Evolutionary conservation across 257 asterid genomes (phyloP).

Genomic region (Capsicum rhomboideum): DNA sequence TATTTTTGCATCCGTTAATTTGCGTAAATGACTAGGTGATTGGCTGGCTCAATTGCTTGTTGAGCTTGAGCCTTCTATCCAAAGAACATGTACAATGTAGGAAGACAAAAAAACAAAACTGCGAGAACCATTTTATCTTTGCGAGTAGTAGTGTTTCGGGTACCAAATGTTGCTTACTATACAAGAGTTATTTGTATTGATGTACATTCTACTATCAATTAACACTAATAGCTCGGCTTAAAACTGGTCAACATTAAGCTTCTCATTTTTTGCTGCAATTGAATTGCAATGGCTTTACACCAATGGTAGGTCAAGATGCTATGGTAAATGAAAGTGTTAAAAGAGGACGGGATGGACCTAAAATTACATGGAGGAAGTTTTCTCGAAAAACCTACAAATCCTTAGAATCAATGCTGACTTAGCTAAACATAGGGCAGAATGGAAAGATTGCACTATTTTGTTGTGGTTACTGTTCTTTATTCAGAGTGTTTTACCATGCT

Average conservation of each 20-base stretch:
- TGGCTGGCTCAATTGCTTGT: not conserved
- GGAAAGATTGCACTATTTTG: too few species aligned
- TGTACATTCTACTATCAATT: not conserved
- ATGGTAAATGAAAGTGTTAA: not conserved
- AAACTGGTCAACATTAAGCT: not conserved
- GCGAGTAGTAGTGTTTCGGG: not conserved
- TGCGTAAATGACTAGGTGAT: not conserved
- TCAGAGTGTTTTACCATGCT: too few species aligned
- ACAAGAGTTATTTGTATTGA: not conserved
- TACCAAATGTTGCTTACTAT: not conserved
- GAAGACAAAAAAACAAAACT: not conserved
- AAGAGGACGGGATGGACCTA: not conserved
- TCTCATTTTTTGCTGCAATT: not conserved
- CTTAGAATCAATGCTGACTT: not conserved
- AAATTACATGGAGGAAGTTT: not conserved
- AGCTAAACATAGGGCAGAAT: not conserved
- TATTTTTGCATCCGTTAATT: not conserved
- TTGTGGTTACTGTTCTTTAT: too few species aligned
- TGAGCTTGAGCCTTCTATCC: not conserved
- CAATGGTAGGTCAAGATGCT: not conserved
- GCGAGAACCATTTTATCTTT: not conserved
- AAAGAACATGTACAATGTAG: not conserved
- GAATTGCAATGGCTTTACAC: not conserved
- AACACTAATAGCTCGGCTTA: not conserved
- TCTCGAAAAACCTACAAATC: not conserved